Evolutionary conservation across 75 land plant species (phyloP), one percentile per base, ranked within the genome.

Genomic region (Cunninghamia lanceolata): DNA sequence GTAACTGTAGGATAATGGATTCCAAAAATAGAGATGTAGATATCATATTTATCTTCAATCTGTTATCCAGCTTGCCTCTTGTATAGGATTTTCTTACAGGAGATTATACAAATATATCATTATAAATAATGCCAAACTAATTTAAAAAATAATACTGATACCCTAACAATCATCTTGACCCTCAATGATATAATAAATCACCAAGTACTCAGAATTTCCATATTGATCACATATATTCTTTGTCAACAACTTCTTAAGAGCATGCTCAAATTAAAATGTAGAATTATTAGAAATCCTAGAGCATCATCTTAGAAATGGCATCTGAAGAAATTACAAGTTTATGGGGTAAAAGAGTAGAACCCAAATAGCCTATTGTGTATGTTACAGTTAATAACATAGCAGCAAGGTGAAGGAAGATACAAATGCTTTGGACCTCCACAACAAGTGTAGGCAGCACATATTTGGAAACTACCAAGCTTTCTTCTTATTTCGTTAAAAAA

Each of bases 331-430:
- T 95, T 95, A 84, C 98, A 96, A 13, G 95, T 85, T 84, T 89
- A 93, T 85, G 98, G 98, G 54, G 92, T 92, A 88, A 95, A 96
- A 71, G 98, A 91, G 87, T 95, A 96, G 85, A 91, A 91, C 14
- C 98, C 98, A 90, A 95, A n/a, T n/a, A n/a, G n/a, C n/a, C n/a
- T n/a, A n/a, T n/a, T n/a, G n/a, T n/a, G n/a, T n/a, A n/a, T n/a
- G 83, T 94, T 93, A 90, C 98, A 96, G 86, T 89, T 89, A 88
- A 96, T 96, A 40, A 94, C 91, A 89, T 96, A 96, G 90, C 98
- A 96, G 85, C 98, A 96, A 81, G 96, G 96, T 13, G 95, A 90
- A 28, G 96, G 93, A 83, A 96, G 81, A 88, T 96, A 96, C 46
- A 93, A 85, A 4, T 91, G 86, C 21, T 84, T 88, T 8, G 89